Conservation (phyloP, 1,139 yeast species). For the Geotrichum klebahnii region DNA sequence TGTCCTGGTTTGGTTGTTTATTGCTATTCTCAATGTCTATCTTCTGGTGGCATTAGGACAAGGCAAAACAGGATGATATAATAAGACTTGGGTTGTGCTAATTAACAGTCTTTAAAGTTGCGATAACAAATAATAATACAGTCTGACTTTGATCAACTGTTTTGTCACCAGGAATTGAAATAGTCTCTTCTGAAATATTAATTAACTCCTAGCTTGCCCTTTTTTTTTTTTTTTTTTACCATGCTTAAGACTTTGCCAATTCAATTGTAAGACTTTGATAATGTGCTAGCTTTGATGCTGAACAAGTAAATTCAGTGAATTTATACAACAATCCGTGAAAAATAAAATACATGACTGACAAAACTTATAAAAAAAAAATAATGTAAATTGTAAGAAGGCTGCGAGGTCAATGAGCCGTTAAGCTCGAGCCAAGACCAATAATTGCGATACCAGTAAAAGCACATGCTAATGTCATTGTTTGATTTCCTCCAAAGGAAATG, state of each 20-base stretch:
- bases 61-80: constrained; percentile 14
- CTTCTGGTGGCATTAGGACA: constrained; percentile 60
- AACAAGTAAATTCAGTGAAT: too few relatives aligned
- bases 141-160: too few relatives aligned
- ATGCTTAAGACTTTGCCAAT: too few relatives aligned
- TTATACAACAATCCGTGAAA: too few relatives aligned
- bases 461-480: constrained; percentile 31
- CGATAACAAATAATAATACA: too few relatives aligned
- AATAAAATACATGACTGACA: neutral
- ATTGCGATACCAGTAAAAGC: constrained; percentile 36
- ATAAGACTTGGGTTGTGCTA: neutral
- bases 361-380: neutral
- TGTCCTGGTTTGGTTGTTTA: constrained; percentile 56
- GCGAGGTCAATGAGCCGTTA: constrained; percentile 19
- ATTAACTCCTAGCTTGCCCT: too few relatives aligned
- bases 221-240: too few relatives aligned
- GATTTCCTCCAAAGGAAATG: constrained; percentile 60
- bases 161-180: too few relatives aligned
- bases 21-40: constrained; percentile 61
- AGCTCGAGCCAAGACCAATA: constrained; percentile 27
- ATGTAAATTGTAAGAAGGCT: neutral
- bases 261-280: too few relatives aligned
- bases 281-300: too few relatives aligned
- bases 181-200: too few relatives aligned
- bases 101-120: neutral